Base-by-base conservation (phyloP, 768 basidiomycete genomes). In the Rhizopogon sp. region DNA sequence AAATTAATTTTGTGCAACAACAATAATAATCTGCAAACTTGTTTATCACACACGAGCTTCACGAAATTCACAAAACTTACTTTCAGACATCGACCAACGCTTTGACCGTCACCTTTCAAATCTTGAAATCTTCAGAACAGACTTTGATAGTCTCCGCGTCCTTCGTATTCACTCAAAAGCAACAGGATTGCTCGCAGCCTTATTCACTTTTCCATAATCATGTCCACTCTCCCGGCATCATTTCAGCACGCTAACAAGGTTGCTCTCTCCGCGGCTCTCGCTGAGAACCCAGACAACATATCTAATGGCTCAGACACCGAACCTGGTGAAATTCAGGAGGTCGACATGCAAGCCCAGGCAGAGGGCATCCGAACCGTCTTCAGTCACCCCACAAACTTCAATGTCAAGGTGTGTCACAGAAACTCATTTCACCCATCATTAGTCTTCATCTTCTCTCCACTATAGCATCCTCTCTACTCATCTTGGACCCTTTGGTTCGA, bases 401-500 rank as follows among this genome's bases (percentile, higher is more conserved):
- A 96, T 67, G 93, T 98, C 76, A 98, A 98, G 79, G 96, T 95
- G 47, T 44, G 66, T 64, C 22, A 56, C 22, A 22, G 37, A 43
- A 52, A 47, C 45, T 37, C 35, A 37, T 44, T 56, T 7, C 40
- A 8, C 29, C 41, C 50, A 20, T 1, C 43, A 14, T 44, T 9
- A 22, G 11, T 29, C 20, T 57, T 56, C 33, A 63, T 41, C 42
- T 25, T 55, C 7, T 39, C 3, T 43, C 37, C 43, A 50, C 29
- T 44, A 37, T 62, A 97, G 94, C 94, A 98, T 67, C 94, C 94
- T 11, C 82, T 98, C 43, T 96, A 84, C 72, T 93, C 94, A 29
- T 79, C 89, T 8, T 97, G 95, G 95, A 98, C 94, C 6, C 84
- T 99, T 29, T 98, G 93, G 93, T 99, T 98, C 69, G 96, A 98